Conservation (phyloP, 169 alveolate species). For the Cryptosporidium sp. region DNA sequence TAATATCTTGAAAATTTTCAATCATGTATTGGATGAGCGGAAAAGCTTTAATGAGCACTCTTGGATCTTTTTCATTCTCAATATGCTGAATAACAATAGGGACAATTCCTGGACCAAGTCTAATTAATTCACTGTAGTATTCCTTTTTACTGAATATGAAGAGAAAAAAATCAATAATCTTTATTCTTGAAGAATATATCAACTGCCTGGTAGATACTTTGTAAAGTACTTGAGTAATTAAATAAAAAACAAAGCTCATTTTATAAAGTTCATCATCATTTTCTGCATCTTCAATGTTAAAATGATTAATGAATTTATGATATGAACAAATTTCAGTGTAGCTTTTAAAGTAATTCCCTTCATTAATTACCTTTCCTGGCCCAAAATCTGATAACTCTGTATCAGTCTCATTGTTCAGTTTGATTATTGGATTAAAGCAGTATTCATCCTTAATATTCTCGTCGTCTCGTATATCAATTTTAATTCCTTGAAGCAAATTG, state of each 20-base stretch:
- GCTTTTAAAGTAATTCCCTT: conserved; percentile 16
- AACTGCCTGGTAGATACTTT: conserved; percentile 60
- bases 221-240: conserved; percentile 50
- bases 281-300: conserved; percentile 16
- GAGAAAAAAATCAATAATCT: conserved; percentile 21
- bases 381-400: neutral
- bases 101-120: conserved; percentile 66
- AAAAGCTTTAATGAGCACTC: conserved; percentile 52
- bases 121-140: neutral
- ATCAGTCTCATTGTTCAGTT: neutral
- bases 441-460: conserved; percentile 45
- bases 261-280: conserved; percentile 38
- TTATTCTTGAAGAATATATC: conserved; percentile 52
- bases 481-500: neutral
- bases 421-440: conserved; percentile 33
- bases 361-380: conserved; percentile 13
- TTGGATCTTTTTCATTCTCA: conserved; percentile 66
- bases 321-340: conserved; percentile 42
- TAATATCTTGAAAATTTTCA: conserved; percentile 14
- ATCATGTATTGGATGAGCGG: conserved; percentile 27
- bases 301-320: conserved; percentile 32
- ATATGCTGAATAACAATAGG: conserved; percentile 63
- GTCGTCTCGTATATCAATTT: conserved; percentile 60
- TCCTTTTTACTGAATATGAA: neutral
- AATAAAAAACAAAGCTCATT: conserved; percentile 38